Conservation (phyloP, 805 yeast genomes). For the Candida vartiovaarae region DNA sequence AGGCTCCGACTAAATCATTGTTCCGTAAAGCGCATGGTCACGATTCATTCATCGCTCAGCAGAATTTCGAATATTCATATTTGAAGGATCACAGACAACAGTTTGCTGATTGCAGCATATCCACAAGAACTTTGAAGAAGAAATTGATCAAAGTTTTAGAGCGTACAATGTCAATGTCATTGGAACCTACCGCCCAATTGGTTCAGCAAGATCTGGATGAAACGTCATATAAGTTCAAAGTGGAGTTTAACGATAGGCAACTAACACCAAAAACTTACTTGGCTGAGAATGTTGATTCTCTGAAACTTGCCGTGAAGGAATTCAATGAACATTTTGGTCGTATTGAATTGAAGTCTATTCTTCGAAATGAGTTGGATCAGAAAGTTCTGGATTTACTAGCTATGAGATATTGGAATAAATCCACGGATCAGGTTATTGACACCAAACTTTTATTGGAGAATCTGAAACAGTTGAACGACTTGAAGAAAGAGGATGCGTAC, state of each 20-base stretch:
- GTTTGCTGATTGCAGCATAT: constrained; percentile 59
- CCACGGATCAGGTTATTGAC: constrained; percentile 12
- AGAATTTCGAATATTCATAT: constrained; percentile 55
- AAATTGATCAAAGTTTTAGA: constrained; percentile 85
- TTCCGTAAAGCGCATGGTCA: constrained; percentile 50
- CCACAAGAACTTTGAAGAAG: constrained; percentile 68
- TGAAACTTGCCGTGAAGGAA: constrained; percentile 83
- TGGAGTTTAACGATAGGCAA: constrained; percentile 91
- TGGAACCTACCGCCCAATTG: constrained; percentile 79
- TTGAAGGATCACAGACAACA: constrained; percentile 57
- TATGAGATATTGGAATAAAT: constrained; percentile 84
- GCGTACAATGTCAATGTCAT: constrained; percentile 80
- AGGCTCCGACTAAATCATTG: constrained; percentile 47
- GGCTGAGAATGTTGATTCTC: constrained; percentile 82
- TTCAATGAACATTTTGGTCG: constrained; percentile 78
- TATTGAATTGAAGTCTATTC: constrained; percentile 67
- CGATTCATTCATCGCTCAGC: constrained; percentile 62
- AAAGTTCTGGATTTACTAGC: constrained; percentile 82
- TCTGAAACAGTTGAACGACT: constrained; percentile 47
- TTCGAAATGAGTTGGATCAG: constrained; percentile 85
- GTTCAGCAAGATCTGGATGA: constrained; percentile 93
- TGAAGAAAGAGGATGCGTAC: constrained; percentile 60
- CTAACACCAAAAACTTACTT: constrained; percentile 91
- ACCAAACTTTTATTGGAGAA: constrained; percentile 31
- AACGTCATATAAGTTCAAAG: constrained; percentile 86